phyloP scores from a whole-genome alignment of 805 yeast species.

The Candida oleophila region DNA sequence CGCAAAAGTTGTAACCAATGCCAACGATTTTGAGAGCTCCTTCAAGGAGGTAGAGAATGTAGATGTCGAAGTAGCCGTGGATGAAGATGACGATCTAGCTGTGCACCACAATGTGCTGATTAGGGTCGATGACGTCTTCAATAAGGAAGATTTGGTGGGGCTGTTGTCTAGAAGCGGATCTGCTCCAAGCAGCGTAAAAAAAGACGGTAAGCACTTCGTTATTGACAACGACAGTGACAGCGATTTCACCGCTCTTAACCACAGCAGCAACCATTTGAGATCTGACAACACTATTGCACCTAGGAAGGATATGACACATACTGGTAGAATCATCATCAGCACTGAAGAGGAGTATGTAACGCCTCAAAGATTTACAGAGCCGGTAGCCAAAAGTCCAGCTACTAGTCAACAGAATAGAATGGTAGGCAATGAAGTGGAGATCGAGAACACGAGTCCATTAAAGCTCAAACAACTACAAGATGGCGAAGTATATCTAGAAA shows the following conservation, averaged over 20 bases:
- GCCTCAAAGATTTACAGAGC: slow-evolving; percentile 31
- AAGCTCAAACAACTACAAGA: slow-evolving; percentile 8
- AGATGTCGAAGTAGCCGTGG: neutral
- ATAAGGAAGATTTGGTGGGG: slow-evolving; percentile 24
- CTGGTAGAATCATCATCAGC: slow-evolving; percentile 14
- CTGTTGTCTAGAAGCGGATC: slow-evolving; percentile 11
- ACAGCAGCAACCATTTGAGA: neutral
- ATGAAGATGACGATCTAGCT: slow-evolving; percentile 4
- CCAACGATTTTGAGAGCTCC: slow-evolving; percentile 11
- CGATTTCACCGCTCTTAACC: slow-evolving; percentile 20
- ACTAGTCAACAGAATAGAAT: slow-evolving; percentile 24
- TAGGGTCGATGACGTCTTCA: slow-evolving; percentile 21
- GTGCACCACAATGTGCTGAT: slow-evolving; percentile 9
- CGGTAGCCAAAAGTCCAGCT: slow-evolving; percentile 27
- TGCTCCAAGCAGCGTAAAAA: slow-evolving; percentile 7
- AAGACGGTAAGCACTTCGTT: slow-evolving; percentile 9
- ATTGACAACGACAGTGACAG: slow-evolving; percentile 25
- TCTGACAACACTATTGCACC: neutral
- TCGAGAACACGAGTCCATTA: slow-evolving; percentile 25
- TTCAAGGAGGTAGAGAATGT: neutral
- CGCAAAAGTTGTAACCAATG: slow-evolving; percentile 21
- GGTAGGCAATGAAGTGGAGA: slow-evolving; percentile 14
- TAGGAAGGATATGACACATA: slow-evolving; percentile 16
- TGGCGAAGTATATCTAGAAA: slow-evolving; percentile 4
- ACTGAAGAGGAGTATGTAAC: slow-evolving; percentile 21